A percentile compares a stretch with the other conserved stretches of the same genome.
phyloP scores from a whole-genome alignment of 2,329 filamentous ascomycete genomes.

The Claviceps citrina region DNA sequence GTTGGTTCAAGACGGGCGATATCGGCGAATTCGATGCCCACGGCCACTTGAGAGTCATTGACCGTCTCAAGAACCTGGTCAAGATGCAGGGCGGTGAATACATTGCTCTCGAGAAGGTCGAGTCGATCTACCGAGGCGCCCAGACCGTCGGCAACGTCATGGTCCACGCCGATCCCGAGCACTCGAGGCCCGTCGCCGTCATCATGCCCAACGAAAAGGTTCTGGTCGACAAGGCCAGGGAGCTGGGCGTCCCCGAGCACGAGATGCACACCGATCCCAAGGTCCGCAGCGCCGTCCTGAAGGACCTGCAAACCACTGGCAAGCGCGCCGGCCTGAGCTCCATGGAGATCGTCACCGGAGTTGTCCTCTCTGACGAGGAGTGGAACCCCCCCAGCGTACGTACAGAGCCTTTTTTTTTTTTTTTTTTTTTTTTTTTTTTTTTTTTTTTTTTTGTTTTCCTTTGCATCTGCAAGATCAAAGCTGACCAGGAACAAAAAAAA shows the following conservation, averaged over 20 bases:
- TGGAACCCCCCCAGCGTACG: constrained; percentile 77
- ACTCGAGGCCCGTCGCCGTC: constrained; percentile 68
- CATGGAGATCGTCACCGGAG: constrained; percentile 61
- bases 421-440: too few relatives aligned
- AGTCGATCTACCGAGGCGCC: constrained; percentile 73
- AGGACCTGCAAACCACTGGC: constrained; percentile 52
- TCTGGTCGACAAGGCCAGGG: constrained; percentile 42
- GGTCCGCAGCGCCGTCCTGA: constrained; percentile 44
- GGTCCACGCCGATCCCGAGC: constrained; percentile 62
- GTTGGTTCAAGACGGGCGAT: constrained; percentile 95
- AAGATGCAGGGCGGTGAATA: constrained; percentile 95
- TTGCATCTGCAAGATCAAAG: neutral
- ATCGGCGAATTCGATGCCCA: constrained; percentile 75
- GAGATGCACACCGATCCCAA: constrained; percentile 53
- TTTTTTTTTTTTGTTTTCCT: too few relatives aligned
- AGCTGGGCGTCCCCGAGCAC: constrained; percentile 48
- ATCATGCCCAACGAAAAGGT: constrained; percentile 54
- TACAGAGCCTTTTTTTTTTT: constrained; percentile 13
- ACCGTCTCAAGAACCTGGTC: constrained; percentile 95
- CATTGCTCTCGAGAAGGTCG: constrained; percentile 89
- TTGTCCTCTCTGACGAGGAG: constrained; percentile 70
- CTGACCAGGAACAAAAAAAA: neutral
- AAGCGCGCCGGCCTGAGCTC: constrained; percentile 49
- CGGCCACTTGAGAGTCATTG: constrained; percentile 75
- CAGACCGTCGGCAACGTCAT: constrained; percentile 76